Evolutionary conservation across 2,329 filamentous ascomycete species (phyloP).

Genomic region (Blastomyces parvus): DNA sequence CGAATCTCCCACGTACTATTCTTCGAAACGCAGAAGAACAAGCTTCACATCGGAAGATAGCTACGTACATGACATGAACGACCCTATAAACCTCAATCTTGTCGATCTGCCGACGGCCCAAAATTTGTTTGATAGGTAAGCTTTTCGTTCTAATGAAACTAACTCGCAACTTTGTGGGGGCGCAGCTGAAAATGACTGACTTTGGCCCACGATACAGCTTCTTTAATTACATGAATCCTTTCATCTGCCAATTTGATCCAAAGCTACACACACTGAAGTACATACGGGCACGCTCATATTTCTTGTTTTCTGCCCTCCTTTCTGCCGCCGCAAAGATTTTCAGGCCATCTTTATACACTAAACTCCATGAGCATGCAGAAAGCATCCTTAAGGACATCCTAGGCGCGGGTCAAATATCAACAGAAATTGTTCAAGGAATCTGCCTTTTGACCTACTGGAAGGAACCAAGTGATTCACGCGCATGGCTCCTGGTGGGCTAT

Average conservation of each 20-base stretch:
- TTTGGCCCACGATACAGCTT: slow-evolving; percentile 22
- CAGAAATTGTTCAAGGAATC: slow-evolving; percentile 33
- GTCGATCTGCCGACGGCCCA: slow-evolving; percentile 22
- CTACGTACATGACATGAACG: slow-evolving; percentile 16
- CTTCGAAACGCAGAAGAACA: background rate
- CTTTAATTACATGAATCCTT: slow-evolving; percentile 33
- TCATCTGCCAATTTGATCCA: slow-evolving; percentile 35
- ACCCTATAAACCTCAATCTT: slow-evolving; percentile 23
- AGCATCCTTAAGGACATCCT: slow-evolving; percentile 23
- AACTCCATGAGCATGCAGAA: slow-evolving; percentile 25
- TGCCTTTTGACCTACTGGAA: slow-evolving; percentile 35
- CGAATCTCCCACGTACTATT: slow-evolving; percentile 8
- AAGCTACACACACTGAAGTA: slow-evolving; percentile 32
- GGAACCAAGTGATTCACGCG: slow-evolving; percentile 34
- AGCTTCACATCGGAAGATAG: slow-evolving; percentile 3
- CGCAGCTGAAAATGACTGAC: background rate
- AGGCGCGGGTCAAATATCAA: slow-evolving; percentile 28
- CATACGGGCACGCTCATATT: slow-evolving; percentile 28
- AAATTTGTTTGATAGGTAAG: slow-evolving; percentile 25
- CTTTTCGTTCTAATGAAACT: background rate
- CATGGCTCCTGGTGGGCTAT: slow-evolving; percentile 34
- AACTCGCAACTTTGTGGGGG: background rate
- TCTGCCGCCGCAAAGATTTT: slow-evolving; percentile 31
- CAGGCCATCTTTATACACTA: slow-evolving; percentile 25
- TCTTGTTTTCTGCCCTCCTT: slow-evolving; percentile 30